Percentiles rank a stretch among this genome's conserved stretches.
phyloP scores from a whole-genome alignment of 495 filamentous ascomycete genomes.

The Glutinoglossum americanum region DNA sequence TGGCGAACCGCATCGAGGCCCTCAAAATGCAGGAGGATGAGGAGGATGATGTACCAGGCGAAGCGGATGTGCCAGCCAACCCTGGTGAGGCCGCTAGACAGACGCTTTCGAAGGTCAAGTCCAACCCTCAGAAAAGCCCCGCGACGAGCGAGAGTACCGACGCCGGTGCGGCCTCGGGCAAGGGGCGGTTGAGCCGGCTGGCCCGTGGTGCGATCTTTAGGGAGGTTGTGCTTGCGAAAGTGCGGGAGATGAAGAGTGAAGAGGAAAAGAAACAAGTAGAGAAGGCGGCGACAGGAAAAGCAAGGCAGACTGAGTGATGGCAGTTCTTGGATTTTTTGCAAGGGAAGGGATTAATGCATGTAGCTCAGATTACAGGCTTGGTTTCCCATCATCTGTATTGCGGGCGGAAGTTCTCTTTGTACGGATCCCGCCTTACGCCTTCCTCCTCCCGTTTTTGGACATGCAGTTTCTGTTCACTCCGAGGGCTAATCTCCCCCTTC shows the following conservation, averaged over 20 bases:
- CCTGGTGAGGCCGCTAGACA: slow-evolving; percentile 18
- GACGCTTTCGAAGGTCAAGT: slow-evolving; percentile 13
- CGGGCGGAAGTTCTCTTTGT: too few relatives aligned
- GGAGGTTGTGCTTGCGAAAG: slow-evolving; percentile 93
- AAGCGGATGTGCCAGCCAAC: slow-evolving; percentile 40
- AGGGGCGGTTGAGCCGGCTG: slow-evolving; percentile 47
- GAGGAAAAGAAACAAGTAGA: slow-evolving; percentile 27
- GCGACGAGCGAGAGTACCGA: slow-evolving; percentile 8
- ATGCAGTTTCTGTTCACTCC: too few relatives aligned
- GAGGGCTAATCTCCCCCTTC: too few relatives aligned
- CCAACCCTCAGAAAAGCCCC: slow-evolving; percentile 15
- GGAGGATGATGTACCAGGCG: slow-evolving; percentile 44
- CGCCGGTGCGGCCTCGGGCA: slow-evolving; percentile 21
- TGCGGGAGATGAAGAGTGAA: slow-evolving; percentile 74
- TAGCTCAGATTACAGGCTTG: neutral
- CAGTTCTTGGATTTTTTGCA: neutral
- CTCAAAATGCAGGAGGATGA: slow-evolving; percentile 94
- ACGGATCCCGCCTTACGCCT: too few relatives aligned
- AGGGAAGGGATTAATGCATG: too few relatives aligned
- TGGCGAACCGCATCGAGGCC: slow-evolving; percentile 89
- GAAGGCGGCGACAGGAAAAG: neutral
- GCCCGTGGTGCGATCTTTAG: slow-evolving; percentile 86
- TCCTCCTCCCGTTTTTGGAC: too few relatives aligned
- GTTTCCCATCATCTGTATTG: neutral
- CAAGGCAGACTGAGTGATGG: neutral